Evolutionary conservation across 163 green algal genomes (phyloP), one percentile per base, ranked within the genome.

Genomic region (Chloromonas sp.): DNA sequence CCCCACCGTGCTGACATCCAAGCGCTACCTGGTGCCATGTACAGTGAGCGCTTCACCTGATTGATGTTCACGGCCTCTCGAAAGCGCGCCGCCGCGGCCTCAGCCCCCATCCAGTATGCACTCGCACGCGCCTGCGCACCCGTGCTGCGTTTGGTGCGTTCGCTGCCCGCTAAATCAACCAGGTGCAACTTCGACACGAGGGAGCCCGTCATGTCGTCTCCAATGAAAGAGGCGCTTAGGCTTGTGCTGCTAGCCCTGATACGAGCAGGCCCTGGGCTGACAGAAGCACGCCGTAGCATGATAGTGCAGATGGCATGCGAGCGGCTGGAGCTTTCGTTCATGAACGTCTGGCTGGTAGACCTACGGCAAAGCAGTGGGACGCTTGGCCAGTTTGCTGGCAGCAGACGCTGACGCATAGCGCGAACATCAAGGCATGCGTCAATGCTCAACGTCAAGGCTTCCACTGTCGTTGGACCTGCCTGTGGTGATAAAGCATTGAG

Each of bases 41-140:
- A 36, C 36, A 36, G 36, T 36, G 36, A 36, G 36, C 36, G 36
- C 36, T 57, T 14, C 8, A 88, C 91, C 88, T 92, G 86, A 86
- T 98, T 98, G 89, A 98, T 98, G 81, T 92, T 94, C 66, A 94
- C 92, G 5, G 92, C 92, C 90, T 98, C 95, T 59, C 92, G 91
- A 61, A 96, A 89, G 13, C 94, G 89, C 5, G 93, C 84, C 8
- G 93, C 88, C 15, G 85, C 80, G 59, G 78, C 81, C 14, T 85
- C 88, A 1, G 86, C 83, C 70, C 77, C 70, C 76, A 85, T 79
- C 84, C 66, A 74, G 66, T 5, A 11, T 11, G 66, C 5, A 11
- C 66, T 74, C 5, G 66, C 77, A 3, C 15, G 3, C 36, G 57
- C n/a, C 3, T 92, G 79, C 76, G 89, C 83, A n/a, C 3, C 70